Evolutionary conservation across 768 basidiomycete species (phyloP).

Genomic region (Leucogyrophana mollusca): DNA sequence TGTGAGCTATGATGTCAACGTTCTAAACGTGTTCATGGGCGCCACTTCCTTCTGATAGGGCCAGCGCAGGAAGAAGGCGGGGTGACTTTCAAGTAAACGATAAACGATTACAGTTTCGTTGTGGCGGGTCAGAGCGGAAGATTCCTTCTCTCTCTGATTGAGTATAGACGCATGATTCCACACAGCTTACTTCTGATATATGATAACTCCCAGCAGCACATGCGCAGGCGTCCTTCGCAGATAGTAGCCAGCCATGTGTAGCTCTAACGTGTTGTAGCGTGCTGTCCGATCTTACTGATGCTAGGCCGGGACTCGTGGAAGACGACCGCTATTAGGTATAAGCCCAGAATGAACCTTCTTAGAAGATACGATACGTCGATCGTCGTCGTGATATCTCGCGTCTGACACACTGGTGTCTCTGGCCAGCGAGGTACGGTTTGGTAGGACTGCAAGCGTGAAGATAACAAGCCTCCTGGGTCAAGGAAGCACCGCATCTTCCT

Average conservation of each 20-base stretch:
- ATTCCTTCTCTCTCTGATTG: slow-evolving; percentile 9
- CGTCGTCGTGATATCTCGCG: not conserved
- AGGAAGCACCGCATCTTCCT: too few relatives aligned
- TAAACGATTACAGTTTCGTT: too few relatives aligned
- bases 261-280: slow-evolving; percentile 12
- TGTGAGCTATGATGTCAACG: slow-evolving; percentile 18
- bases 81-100: too few relatives aligned
- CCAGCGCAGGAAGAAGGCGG: too few relatives aligned
- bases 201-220: slow-evolving; percentile 4
- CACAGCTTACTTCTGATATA: slow-evolving; percentile 6
- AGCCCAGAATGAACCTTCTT: not conserved
- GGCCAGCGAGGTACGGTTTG: not conserved
- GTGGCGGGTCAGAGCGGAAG: not conserved
- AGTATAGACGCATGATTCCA: slow-evolving; percentile 6
- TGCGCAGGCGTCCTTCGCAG: slow-evolving; percentile 3
- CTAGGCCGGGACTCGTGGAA: too few relatives aligned
- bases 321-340: not conserved
- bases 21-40: slow-evolving; percentile 15
- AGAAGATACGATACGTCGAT: not conserved
- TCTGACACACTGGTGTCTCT: too few relatives aligned
- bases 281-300: not conserved
- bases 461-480: not conserved
- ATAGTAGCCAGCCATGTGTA: slow-evolving; percentile 20
- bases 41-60: slow-evolving; percentile 7
- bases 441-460: not conserved